A percentile compares a stretch with the other conserved stretches of the same genome.
phyloP scores from a whole-genome alignment of 2,329 filamentous ascomycete species.

The Xylaria multiplex region DNA sequence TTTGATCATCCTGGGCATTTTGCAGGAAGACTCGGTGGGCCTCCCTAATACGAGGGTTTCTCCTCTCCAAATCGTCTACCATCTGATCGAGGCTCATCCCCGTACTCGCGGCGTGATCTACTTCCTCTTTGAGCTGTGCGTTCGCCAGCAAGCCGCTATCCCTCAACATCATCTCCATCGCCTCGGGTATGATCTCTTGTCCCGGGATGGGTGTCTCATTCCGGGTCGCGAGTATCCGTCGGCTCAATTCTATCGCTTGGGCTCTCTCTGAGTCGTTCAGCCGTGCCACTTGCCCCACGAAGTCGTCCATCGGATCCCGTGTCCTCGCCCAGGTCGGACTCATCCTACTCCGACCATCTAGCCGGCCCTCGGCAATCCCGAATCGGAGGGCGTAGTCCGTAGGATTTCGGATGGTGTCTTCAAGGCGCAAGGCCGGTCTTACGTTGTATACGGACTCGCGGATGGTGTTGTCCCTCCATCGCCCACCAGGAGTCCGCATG shows the following conservation, averaged over 20 bases:
- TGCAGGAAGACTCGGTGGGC: slow-evolving; percentile 38
- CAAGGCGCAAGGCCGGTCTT: slow-evolving; percentile 41
- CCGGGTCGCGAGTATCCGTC: not conserved
- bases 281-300: slow-evolving; percentile 36
- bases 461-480: not conserved
- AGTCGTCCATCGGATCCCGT: slow-evolving; percentile 39
- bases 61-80: slow-evolving; percentile 20
- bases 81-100: slow-evolving; percentile 37
- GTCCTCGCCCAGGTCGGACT: slow-evolving; percentile 42
- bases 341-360: slow-evolving; percentile 45
- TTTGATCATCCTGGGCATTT: slow-evolving; percentile 41
- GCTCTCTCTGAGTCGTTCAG: slow-evolving; percentile 29
- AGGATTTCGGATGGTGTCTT: slow-evolving; percentile 38
- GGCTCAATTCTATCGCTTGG: slow-evolving; percentile 14
- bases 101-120: not conserved
- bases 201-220: not conserved
- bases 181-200: slow-evolving; percentile 34
- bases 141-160: slow-evolving; percentile 24
- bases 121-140: slow-evolving; percentile 19
- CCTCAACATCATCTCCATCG: slow-evolving; percentile 36
- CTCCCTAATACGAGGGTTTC: not conserved
- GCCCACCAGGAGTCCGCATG: not conserved
- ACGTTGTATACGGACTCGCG: slow-evolving; percentile 28
- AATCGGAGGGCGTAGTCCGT: slow-evolving; percentile 44
- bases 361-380: slow-evolving; percentile 43